Conservation (phyloP, 164 flowering plant genomes). For the Saururus chinensis region DNA sequence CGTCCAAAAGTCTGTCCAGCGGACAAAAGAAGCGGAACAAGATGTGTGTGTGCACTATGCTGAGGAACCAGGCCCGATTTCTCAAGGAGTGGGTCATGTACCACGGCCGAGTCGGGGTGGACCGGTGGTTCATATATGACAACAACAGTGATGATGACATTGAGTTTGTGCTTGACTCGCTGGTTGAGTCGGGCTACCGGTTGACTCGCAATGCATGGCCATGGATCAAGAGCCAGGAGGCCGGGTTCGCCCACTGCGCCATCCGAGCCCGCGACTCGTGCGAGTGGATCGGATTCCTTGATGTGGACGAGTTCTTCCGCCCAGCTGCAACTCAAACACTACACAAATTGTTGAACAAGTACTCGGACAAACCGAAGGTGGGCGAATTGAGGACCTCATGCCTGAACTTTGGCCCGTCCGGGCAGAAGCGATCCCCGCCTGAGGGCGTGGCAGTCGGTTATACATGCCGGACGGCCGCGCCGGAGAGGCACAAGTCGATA, state of each 20-base stretch:
- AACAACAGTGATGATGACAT: slow-evolving; percentile 73
- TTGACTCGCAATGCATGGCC: slow-evolving; percentile 58
- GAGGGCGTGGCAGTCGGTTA: slow-evolving; percentile 66
- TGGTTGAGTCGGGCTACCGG: slow-evolving; percentile 18
- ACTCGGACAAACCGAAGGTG: slow-evolving; percentile 10
- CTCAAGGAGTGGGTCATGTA: slow-evolving; percentile 74
- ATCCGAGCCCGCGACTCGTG: slow-evolving; percentile 43
- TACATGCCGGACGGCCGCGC: slow-evolving; percentile 43
- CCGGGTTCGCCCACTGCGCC: slow-evolving; percentile 83
- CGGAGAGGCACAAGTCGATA: slow-evolving; percentile 83
- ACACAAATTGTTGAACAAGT: slow-evolving; percentile 25
- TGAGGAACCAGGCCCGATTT: slow-evolving; percentile 57
- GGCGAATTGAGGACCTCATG: slow-evolving; percentile 81
- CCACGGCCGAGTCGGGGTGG: slow-evolving; percentile 62
- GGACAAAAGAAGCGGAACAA: slow-evolving; percentile 15
- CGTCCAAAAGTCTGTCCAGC: not conserved
- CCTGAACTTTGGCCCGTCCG: slow-evolving; percentile 79
- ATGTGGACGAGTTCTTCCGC: slow-evolving; percentile 74
- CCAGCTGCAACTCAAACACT: slow-evolving; percentile 21
- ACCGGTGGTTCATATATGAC: slow-evolving; percentile 76
- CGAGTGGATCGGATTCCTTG: slow-evolving; percentile 79
- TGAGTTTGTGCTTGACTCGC: slow-evolving; percentile 16
- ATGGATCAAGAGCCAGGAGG: slow-evolving; percentile 87
- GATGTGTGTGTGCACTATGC: slow-evolving; percentile 75
- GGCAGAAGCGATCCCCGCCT: slow-evolving; percentile 26